A percentile compares a stretch with the other conserved stretches of the same genome.
These are phyloP conservation scores for Amanita phalloides DNA, from an alignment of 768 basidiomycete genomes.

Conservation along the genomic window DNA sequence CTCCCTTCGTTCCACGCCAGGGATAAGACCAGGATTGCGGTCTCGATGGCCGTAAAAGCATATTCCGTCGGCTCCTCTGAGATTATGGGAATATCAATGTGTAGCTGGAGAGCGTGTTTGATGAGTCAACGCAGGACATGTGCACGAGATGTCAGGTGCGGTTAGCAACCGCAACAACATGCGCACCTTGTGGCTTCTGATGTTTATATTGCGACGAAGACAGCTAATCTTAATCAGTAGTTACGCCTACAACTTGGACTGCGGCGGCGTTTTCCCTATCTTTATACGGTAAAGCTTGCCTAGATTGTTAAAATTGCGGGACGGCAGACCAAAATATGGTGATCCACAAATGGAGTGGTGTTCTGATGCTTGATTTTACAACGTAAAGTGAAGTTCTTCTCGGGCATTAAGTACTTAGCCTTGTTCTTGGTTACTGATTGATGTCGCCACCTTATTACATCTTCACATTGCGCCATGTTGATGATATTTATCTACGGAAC, in stretches of 20 bases:
- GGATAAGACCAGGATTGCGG: neutral
- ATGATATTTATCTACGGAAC: too few species aligned
- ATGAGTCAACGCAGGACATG: neutral
- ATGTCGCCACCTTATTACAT: neutral
- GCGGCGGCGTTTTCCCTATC: neutral
- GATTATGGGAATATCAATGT: neutral
- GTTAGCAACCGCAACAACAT: neutral
- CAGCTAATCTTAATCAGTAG: conserved; percentile 1
- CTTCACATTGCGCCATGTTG: neutral
- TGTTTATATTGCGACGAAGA: neutral
- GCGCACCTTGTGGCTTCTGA: neutral
- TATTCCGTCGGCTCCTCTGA: neutral
- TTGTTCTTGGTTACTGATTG: neutral
- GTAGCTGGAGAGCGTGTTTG: neutral
- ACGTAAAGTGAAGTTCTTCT: neutral
- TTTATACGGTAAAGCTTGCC: neutral
- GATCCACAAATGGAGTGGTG: neutral
- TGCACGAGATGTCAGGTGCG: neutral
- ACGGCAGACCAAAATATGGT: neutral
- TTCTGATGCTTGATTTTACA: neutral
- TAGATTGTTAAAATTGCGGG: neutral
- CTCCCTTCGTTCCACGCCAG: neutral
- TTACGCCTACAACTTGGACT: neutral
- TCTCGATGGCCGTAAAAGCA: neutral
- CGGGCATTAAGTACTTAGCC: neutral